phyloP scores from a whole-genome alignment of 108 stramenopile genomes.

The Aurantiochytrium sp. region DNA sequence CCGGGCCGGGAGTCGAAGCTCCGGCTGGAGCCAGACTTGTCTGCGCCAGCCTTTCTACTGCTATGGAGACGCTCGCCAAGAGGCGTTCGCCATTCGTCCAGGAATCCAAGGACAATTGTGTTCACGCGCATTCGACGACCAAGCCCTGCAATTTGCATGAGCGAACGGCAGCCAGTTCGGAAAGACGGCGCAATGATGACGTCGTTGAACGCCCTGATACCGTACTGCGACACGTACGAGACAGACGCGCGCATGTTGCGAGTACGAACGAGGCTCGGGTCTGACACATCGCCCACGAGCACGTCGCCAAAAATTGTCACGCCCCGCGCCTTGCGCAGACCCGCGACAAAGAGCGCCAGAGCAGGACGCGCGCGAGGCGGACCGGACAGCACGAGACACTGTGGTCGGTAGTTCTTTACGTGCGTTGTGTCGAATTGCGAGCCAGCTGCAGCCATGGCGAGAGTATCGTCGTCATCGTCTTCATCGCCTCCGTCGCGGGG shows the following conservation, averaged over 20 bases:
- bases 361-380: neutral
- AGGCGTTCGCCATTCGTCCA: neutral
- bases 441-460: neutral
- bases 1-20: neutral
- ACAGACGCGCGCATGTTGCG: neutral
- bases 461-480: neutral
- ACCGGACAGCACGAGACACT: conserved; percentile 15
- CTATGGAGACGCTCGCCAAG: neutral
- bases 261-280: neutral
- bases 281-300: neutral
- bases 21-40: neutral
- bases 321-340: neutral
- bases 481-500: neutral
- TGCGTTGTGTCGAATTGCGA: conserved; percentile 1
- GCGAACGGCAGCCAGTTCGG: conserved; percentile 2
- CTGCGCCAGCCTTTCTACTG: neutral
- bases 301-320: conserved; percentile 5
- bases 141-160: conserved; percentile 12
- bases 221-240: neutral
- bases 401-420: conserved; percentile 22
- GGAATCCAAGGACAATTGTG: conserved; percentile 6
- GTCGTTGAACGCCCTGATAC: neutral
- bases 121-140: neutral
- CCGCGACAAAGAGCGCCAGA: neutral
- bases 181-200: conserved; percentile 13